phyloP scores from a whole-genome alignment of 352 stramenopile species.

The Pythium rishiriense region DNA sequence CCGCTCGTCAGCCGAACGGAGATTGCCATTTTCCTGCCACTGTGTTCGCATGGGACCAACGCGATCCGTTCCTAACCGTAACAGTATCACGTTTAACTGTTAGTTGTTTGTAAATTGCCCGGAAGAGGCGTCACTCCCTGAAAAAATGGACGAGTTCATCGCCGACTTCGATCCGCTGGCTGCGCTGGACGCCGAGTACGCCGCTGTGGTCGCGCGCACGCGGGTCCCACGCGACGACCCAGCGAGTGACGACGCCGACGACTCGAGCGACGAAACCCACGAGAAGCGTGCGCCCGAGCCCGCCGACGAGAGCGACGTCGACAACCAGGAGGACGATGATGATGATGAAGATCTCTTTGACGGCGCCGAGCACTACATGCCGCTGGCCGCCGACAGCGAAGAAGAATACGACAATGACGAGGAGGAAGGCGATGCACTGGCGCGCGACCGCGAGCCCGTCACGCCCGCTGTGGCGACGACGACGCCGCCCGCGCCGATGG shows the following conservation, averaged over 20 bases:
- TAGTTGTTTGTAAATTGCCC: neutral
- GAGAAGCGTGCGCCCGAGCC: conserved; percentile 26
- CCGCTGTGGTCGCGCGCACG: conserved; percentile 45
- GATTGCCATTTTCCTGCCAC: no score
- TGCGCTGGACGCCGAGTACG: conserved; percentile 64
- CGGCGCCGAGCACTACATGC: conserved; percentile 21
- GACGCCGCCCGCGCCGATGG: conserved; percentile 11
- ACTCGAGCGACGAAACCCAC: conserved; percentile 5
- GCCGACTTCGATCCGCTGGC: conserved; percentile 48
- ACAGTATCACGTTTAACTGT: neutral
- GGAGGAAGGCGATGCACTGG: neutral
- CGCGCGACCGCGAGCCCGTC: no score
- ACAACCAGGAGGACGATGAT: conserved; percentile 29
- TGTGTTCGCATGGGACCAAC: no score
- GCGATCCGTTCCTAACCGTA: neutral
- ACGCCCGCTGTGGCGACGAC: neutral
- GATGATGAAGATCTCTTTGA: conserved; percentile 18
- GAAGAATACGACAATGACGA: conserved; percentile 21
- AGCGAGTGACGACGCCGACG: neutral
- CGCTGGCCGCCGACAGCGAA: conserved; percentile 22
- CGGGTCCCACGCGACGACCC: neutral
- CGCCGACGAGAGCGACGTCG: conserved; percentile 15
- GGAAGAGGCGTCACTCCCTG: conserved; percentile 5
- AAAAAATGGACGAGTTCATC: conserved; percentile 36
- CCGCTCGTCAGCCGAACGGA: no score